phyloP scores from a whole-genome alignment of 805 yeast genomes.

The Teunomyces barrocoloradensis region DNA sequence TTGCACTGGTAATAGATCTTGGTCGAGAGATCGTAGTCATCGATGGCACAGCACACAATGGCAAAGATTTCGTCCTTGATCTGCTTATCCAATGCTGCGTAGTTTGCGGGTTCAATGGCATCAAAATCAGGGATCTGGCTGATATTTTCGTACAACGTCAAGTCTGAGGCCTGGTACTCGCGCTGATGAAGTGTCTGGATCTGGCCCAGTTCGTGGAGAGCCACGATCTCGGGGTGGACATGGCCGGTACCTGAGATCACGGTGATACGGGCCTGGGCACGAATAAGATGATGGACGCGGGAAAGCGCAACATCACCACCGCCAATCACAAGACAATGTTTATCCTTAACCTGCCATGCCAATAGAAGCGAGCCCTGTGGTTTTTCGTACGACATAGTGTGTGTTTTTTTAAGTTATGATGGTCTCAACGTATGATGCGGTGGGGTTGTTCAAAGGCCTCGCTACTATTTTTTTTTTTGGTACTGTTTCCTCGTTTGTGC shows the following conservation, averaged over 20 bases:
- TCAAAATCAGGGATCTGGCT: constrained; percentile 17
- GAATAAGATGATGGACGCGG: constrained; percentile 61
- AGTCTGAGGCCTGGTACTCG: constrained; percentile 46
- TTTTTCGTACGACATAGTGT: constrained; percentile 9
- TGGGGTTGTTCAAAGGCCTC: too few relatives aligned
- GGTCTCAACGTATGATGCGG: too few relatives aligned
- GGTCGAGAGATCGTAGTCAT: constrained; percentile 60
- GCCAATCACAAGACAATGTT: constrained; percentile 69
- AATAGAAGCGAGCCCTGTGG: constrained; percentile 58
- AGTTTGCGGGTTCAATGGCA: constrained; percentile 16
- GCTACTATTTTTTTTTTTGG: too few relatives aligned
- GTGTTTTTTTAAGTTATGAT: too few relatives aligned
- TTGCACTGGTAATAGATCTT: constrained; percentile 53
- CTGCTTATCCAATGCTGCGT: constrained; percentile 29
- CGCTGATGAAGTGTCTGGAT: constrained; percentile 42
- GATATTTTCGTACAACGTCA: constrained; percentile 45
- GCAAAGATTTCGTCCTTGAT: constrained; percentile 48
- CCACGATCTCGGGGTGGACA: constrained; percentile 27
- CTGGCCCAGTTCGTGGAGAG: constrained; percentile 34
- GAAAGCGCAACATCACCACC: constrained; percentile 78
- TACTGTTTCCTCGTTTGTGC: too few relatives aligned
- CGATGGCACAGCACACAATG: constrained; percentile 70
- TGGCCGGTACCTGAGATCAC: constrained; percentile 48
- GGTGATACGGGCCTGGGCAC: constrained; percentile 69
- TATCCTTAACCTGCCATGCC: constrained; percentile 71